Base-by-base conservation (phyloP, 2,329 filamentous ascomycete genomes). In the Colletotrichum simmondsii region DNA sequence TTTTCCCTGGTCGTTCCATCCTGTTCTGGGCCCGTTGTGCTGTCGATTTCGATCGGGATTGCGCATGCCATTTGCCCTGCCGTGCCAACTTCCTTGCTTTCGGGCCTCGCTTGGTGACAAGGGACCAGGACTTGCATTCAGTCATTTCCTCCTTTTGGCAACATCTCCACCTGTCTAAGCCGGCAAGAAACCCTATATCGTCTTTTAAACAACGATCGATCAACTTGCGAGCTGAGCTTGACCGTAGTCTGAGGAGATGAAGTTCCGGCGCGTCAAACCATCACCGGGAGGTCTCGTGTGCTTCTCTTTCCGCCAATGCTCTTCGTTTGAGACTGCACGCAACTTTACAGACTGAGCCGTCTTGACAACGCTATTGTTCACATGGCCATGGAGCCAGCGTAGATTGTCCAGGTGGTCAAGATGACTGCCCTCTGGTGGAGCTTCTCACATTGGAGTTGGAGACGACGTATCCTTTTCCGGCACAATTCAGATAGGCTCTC, bases 81-180 rank as follows among this genome's bases (percentile, higher is more conserved):
- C 19, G 42, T 49, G 42, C 19, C 35, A 30, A 68, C 54, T 72
- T 72, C 68, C 70, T 60, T 70, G 66, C 53, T 72, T 72, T 70
- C 65, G 32, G 54, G n/a, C 56, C 58, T 57, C 26, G 59, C 28
- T 69, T 65, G 54, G 14, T 58, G 35, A 52, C 30, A 58, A 52
- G 59, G 24, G 49, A 16, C 54, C 67, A 59, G 49, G 68, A 26
- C 59, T 66, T 46, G 68, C 30, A 54, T 54, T 42, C 37, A 22
- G 54, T 66, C 64, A 37, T 30, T 71, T 57, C 28, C 63, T 67
- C 67, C 57, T 71, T 61, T 67, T 30, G 64, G 56, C 22, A 54
- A 37, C 49, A 19, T 46, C 70, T 19, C 66, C 66, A 70, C 70
- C 54, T 28, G 32, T 70, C 54, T 64, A 46, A 69, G 54, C 65